Evolutionary conservation across 805 yeast species (phyloP), one percentile per base, ranked within the genome.

Genomic region (Schwanniomyces occidentalis): DNA sequence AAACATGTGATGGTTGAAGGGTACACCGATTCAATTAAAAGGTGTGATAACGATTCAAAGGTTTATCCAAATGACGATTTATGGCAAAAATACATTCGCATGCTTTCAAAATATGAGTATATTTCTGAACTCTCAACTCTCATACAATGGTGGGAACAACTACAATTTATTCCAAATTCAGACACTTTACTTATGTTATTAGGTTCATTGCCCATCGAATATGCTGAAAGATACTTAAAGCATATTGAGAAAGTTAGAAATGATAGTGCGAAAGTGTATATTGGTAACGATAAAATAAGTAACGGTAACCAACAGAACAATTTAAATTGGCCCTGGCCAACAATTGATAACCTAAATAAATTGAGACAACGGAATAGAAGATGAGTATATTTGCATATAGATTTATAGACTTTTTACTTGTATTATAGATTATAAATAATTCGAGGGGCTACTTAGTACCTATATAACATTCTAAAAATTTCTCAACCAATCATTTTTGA

Each of bases 71-170:
- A 67, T 4, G 68, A 69, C 27, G 52, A 53, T 15, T 53, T 81
- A 19, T 72, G 87, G 71, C 63, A 61, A 14, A 47, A 55, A n/a
- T 83, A 82, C 44, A 73, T 82, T 13, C 49, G 61, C 9, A 57
- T 80, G 41, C 58, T 80, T 21, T 67, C 69, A 3, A 58, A 64
- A 31, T 78, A 70, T 30, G 65, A 63, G 6, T 76, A 77, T 44
- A 49, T 60, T 2, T 59, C 65, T 3, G 81, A 78, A 48, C 49
- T 82, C n/a, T 55, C 73, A 1, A 69, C 61, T 23, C 56, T 82
- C 5, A 52, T 80, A 20, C 61, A 66, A 17, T 71, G 78, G 72
- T 74, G 87, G 80, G 78, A 76, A 24, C 50, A 55, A 3, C 46
- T 80, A 6, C 50, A 58, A 12, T 70, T 64, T 33, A 41, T 37